A percentile compares a stretch with the other conserved stretches of the same genome.
These are phyloP conservation scores for Rubus parviflorus DNA, from an alignment of 306 rosid species.

Conservation along the genomic window DNA sequence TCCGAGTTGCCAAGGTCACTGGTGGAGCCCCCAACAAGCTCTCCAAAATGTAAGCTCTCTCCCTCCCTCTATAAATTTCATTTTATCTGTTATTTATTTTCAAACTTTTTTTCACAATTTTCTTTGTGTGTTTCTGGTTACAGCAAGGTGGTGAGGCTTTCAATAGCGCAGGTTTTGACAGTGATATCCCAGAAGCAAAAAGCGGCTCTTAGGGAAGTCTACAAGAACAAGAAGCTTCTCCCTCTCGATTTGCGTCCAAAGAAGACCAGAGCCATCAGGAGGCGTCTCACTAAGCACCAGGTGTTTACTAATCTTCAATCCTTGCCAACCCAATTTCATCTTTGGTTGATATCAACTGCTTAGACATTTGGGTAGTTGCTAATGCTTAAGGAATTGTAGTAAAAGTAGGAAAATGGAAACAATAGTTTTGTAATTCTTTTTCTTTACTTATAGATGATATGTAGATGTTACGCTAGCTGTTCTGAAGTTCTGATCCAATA, in stretches of 20 bases:
- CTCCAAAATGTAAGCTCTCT: constrained; percentile 41
- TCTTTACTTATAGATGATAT: too few relatives aligned
- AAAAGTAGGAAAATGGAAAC: too few relatives aligned
- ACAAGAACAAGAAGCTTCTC: constrained; percentile 56
- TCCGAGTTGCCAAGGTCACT: constrained; percentile 56
- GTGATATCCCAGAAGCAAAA: constrained; percentile 70
- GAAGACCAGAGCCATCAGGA: constrained; percentile 66
- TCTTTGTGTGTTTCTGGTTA: constrained; percentile 13
- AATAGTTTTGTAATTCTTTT: background rate
- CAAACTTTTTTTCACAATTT: background rate
- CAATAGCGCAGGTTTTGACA: constrained; percentile 60
- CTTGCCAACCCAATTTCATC: background rate
- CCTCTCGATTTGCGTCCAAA: constrained; percentile 71
- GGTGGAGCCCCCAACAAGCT: constrained; percentile 61
- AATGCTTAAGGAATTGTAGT: background rate
- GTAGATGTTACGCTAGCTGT: background rate
- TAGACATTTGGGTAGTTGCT: background rate
- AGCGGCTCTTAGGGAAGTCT: constrained; percentile 58
- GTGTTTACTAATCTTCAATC: constrained; percentile 15
- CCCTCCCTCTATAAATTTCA: too few relatives aligned
- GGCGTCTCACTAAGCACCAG: constrained; percentile 74
- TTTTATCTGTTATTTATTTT: background rate
- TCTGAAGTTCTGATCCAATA: too few relatives aligned
- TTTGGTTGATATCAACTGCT: background rate
- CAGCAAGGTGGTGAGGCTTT: constrained; percentile 66